Evolutionary conservation across 1,139 yeast species (phyloP).

Genomic region (Candida sanyaensis): DNA sequence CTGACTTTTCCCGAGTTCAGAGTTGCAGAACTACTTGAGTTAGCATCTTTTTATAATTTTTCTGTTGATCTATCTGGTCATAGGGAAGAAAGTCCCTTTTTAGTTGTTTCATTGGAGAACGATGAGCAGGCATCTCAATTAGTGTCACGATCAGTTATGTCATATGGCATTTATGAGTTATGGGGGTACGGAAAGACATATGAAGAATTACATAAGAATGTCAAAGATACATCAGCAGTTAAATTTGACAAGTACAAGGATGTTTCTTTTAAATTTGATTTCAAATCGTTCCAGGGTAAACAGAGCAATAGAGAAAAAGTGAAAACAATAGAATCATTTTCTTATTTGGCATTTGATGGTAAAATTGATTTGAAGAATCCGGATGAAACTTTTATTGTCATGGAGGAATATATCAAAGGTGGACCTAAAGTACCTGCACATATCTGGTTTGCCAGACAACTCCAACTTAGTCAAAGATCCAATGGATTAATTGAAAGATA

Average conservation of each 20-base stretch:
- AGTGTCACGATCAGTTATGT: constrained; percentile 66
- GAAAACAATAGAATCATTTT: constrained; percentile 68
- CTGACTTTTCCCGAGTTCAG: constrained; percentile 83
- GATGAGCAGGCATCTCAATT: constrained; percentile 70
- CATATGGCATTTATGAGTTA: constrained; percentile 78
- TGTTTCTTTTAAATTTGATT: constrained; percentile 76
- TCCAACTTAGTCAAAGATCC: constrained; percentile 65
- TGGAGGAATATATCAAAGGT: constrained; percentile 72
- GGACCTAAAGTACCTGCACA: constrained; percentile 55
- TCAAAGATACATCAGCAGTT: constrained; percentile 34
- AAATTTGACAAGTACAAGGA: constrained; percentile 36
- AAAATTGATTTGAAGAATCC: constrained; percentile 78
- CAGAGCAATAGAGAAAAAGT: constrained; percentile 56
- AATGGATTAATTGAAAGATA: constrained; percentile 67
- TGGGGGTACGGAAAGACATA: constrained; percentile 72
- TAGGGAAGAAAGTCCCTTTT: constrained; percentile 64
- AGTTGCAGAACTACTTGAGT: constrained; percentile 77
- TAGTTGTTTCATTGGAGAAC: constrained; percentile 60
- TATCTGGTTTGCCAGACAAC: constrained; percentile 76
- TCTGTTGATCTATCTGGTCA: constrained; percentile 62
- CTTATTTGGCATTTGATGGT: constrained; percentile 73
- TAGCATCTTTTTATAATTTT: constrained; percentile 66
- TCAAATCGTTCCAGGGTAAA: constrained; percentile 73
- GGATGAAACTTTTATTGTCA: constrained; percentile 65
- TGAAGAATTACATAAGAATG: constrained; percentile 58